Evolutionary conservation across 495 filamentous ascomycete species (phyloP).

Genomic region (Hypoxylon lenormandii): DNA sequence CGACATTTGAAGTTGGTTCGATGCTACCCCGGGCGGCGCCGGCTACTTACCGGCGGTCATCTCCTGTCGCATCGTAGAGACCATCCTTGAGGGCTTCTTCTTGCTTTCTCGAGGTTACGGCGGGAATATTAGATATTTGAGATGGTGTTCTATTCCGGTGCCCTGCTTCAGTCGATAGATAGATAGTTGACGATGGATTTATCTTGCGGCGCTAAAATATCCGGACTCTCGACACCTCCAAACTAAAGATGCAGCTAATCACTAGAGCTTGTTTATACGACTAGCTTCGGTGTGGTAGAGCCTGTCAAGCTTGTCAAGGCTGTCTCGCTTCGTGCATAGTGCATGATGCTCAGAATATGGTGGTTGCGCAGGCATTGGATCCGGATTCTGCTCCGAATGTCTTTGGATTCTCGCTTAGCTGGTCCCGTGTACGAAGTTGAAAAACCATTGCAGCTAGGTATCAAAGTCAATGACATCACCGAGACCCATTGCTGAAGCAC

Average conservation of each 20-base stretch:
- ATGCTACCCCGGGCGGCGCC: conserved; percentile 25
- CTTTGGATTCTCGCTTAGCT: conserved; percentile 16
- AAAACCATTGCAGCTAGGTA: not conserved
- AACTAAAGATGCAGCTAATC: conserved; percentile 12
- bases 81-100: not conserved
- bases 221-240: conserved; percentile 27
- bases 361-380: conserved; percentile 9
- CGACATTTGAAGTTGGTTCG: conserved; percentile 21
- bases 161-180: not conserved
- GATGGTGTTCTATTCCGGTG: not conserved
- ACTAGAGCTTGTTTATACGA: conserved; percentile 15
- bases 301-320: conserved; percentile 3
- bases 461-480: conserved; percentile 29
- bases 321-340: conserved; percentile 12
- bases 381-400: conserved; percentile 14
- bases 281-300: conserved; percentile 26
- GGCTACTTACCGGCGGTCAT: conserved; percentile 30
- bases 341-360: not conserved
- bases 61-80: conserved; percentile 14
- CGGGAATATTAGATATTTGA: not conserved
- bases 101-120: conserved; percentile 6
- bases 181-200: conserved; percentile 2
- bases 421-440: conserved; percentile 16
- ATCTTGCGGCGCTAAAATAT: not conserved
- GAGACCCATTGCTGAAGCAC: not conserved